A percentile compares a stretch with the other conserved stretches of the same genome.
Evolutionary conservation across 176 grass and related monocot genomes (phyloP).

Genomic region (Carex pumila): DNA sequence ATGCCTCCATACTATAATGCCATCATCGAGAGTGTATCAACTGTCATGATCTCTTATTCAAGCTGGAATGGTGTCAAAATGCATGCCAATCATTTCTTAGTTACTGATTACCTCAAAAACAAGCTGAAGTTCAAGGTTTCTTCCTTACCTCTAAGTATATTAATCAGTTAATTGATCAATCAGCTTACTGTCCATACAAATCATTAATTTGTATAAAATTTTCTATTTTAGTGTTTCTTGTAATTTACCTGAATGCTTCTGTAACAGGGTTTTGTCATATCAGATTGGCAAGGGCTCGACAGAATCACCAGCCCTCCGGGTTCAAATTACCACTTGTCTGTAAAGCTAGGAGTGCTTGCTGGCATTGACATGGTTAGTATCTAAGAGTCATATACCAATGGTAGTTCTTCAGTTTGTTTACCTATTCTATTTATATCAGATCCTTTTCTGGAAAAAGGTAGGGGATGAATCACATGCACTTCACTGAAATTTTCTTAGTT

Average conservation of each 20-base stretch:
- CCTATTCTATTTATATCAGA: neutral
- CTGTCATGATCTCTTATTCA: conserved; percentile 67
- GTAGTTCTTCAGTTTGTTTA: neutral
- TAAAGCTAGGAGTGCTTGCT: conserved; percentile 44
- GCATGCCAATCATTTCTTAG: conserved; percentile 56
- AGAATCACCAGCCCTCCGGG: conserved; percentile 48
- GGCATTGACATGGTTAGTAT: conserved; percentile 67
- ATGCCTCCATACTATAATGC: conserved; percentile 69
- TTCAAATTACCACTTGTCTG: conserved; percentile 47
- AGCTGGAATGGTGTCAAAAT: conserved; percentile 84
- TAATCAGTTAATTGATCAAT: neutral
- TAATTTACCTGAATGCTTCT: neutral
- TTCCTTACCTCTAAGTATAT: neutral
- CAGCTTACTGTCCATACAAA: neutral
- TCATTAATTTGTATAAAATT: neutral
- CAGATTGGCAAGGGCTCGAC: conserved; percentile 62
- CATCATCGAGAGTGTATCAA: conserved; percentile 49
- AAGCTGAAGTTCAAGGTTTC: conserved; percentile 49
- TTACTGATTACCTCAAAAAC: conserved; percentile 65
- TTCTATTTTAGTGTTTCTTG: neutral
- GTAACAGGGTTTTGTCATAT: conserved; percentile 64
- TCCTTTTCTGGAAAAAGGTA: neutral
- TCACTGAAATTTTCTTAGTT: neutral
- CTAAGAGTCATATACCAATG: neutral
- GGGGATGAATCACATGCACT: neutral